Evolutionary conservation across 2,329 filamentous ascomycete species (phyloP).

Genomic region (Fusarium odoratissimum): DNA sequence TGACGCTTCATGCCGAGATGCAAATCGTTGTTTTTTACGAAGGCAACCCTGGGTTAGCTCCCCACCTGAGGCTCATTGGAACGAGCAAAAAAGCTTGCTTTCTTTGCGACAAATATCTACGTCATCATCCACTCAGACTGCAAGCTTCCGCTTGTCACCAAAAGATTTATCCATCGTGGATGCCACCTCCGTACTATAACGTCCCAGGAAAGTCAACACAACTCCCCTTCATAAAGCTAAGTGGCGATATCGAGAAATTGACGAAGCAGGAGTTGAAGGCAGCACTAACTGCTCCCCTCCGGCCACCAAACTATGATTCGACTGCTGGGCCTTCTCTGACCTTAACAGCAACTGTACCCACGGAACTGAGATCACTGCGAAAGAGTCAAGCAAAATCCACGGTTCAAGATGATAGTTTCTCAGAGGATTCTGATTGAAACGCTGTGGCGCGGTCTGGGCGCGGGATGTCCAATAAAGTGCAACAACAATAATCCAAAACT

Average conservation of each 20-base stretch:
- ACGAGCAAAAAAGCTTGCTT: conserved; percentile 51
- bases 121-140: conserved; percentile 40
- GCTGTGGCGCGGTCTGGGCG: not conserved
- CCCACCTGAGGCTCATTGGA: conserved; percentile 44
- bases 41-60: conserved; percentile 31
- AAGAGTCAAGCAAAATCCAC: fast-evolving
- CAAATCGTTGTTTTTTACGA: conserved; percentile 49
- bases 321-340: conserved; percentile 9
- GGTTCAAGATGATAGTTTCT: not conserved
- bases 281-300: not conserved
- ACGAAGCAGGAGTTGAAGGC: not conserved
- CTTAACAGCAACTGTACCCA: not conserved
- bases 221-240: not conserved
- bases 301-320: not conserved
- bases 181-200: conserved; percentile 28
- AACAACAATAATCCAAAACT: not conserved
- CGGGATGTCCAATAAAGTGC: not conserved
- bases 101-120: conserved; percentile 46
- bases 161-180: conserved; percentile 50
- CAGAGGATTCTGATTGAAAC: not conserved
- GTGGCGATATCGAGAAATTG: not conserved
- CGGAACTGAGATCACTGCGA: not conserved
- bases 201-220: no score
- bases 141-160: conserved; percentile 47
- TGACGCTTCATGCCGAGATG: conserved; percentile 49